Evolutionary conservation across 2,329 filamentous ascomycete genomes (phyloP), one percentile per base, ranked within the genome.

Genomic region (Botrytis hyacinthi): DNA sequence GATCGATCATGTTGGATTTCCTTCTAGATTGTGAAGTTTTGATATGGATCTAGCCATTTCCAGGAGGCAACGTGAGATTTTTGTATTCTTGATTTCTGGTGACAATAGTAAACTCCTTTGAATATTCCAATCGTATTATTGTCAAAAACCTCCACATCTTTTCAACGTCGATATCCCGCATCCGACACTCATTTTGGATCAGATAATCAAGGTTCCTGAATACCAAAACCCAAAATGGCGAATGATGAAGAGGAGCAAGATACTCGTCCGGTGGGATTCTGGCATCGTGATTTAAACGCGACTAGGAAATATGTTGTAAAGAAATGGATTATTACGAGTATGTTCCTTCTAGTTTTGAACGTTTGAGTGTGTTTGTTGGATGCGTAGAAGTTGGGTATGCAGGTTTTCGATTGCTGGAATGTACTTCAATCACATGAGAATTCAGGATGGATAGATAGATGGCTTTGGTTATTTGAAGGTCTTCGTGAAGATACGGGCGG

Each of bases 281-380:
- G 75, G 75, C 65, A 75, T 73, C 37, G 66, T 8, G 76, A 77
- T 14, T 73, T 79, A 29, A 76, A 68, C 29, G 8, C 29, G 1
- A 71, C 65, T 26, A 76, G 78, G 65, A 70, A 73, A 7, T 51
- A 69, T 8, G 74, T 78, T 10, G 63, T 78, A 7, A 76, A 74
- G 67, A 74, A 74, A 54, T 79, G 78, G 77, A 74, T 54, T 18
- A 46, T 74, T 51, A 79, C 75, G 51, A 79, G 78, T 79, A 73
- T 40, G 76, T 78, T 40, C 4, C 22, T 90, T 65, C 80, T 91
- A 4, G 14, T 7, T 18, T 37, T n/a, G 32, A 6, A 14, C 1
- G 18, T n/a, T 40, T 40, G 20, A 26, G 26, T 29, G 22, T 26
- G 7, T 29, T 16, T 26, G n/a, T 35, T 20, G 20, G 35, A 22